phyloP scores from a whole-genome alignment of 2,329 filamentous ascomycete species.

The Nemania abortiva region DNA sequence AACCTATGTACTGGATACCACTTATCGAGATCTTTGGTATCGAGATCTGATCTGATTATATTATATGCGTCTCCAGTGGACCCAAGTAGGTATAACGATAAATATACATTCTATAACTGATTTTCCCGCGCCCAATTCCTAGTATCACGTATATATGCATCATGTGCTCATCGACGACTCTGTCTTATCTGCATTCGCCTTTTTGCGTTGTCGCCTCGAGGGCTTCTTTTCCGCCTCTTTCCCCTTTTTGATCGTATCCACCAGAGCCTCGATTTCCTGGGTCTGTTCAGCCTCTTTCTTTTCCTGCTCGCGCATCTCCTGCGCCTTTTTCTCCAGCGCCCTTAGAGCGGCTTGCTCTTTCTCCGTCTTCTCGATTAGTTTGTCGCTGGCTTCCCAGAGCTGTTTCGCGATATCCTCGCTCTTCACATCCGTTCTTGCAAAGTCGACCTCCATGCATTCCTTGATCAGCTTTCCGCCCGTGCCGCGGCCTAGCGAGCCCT shows the following conservation, averaged over 20 bases:
- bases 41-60: background rate
- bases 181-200: constrained; percentile 43
- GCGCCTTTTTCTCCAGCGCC: constrained; percentile 55
- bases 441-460: constrained; percentile 84
- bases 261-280: constrained; percentile 47
- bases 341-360: constrained; percentile 74
- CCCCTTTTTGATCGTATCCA: constrained; percentile 52
- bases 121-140: background rate
- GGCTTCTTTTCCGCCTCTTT: constrained; percentile 52
- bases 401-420: constrained; percentile 85
- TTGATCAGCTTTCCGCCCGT: constrained; percentile 82
- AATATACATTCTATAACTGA: constrained; percentile 17
- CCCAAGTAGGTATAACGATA: background rate
- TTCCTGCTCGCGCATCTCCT: constrained; percentile 52
- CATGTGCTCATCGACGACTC: constrained; percentile 27
- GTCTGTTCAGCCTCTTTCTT: constrained; percentile 50
- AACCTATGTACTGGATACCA: background rate
- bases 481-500: constrained; percentile 74
- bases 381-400: constrained; percentile 90
- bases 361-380: constrained; percentile 83
- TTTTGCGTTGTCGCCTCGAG: constrained; percentile 51
- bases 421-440: constrained; percentile 77
- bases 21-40: background rate
- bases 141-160: constrained; percentile 12
- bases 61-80: background rate